phyloP scores from a whole-genome alignment of 2,329 filamentous ascomycete species.

The Capronia coronata region DNA sequence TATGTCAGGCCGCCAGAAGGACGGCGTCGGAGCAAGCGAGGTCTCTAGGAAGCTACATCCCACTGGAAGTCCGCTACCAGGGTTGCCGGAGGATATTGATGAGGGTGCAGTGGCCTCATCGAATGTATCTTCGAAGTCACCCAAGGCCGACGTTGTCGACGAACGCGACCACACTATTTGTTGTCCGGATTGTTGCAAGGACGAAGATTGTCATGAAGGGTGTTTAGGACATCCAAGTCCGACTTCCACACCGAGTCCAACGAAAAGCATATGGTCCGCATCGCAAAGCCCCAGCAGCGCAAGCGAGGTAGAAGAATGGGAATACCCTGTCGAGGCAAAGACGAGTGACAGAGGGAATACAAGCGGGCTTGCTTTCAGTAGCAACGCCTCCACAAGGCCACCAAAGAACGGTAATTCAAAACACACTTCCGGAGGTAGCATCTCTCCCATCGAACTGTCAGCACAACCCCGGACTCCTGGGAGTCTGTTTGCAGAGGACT shows the following conservation, averaged over 20 bases:
- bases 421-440: neutral
- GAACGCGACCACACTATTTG: slow-evolving; percentile 23
- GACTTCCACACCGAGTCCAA: slow-evolving; percentile 8
- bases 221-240: slow-evolving; percentile 28
- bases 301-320: slow-evolving; percentile 7
- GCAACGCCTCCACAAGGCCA: slow-evolving; percentile 5
- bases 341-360: slow-evolving; percentile 4
- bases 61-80: slow-evolving; percentile 13
- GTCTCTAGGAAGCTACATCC: slow-evolving; percentile 11
- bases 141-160: slow-evolving; percentile 3
- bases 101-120: neutral
- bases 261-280: slow-evolving; percentile 16
- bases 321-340: neutral
- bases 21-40: slow-evolving; percentile 6
- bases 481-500: neutral
- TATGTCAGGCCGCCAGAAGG: slow-evolving; percentile 18
- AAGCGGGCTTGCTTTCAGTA: slow-evolving; percentile 9
- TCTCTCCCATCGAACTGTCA: slow-evolving; percentile 5
- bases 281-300: slow-evolving; percentile 12
- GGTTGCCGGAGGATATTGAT: slow-evolving; percentile 8
- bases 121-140: neutral
- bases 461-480: slow-evolving; percentile 5
- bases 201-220: slow-evolving; percentile 25
- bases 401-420: slow-evolving; percentile 4
- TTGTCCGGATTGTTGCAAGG: slow-evolving; percentile 26